Conservation (phyloP, 2,329 filamentous ascomycete genomes). For the Neophaeococcomyces mojaviensis region DNA sequence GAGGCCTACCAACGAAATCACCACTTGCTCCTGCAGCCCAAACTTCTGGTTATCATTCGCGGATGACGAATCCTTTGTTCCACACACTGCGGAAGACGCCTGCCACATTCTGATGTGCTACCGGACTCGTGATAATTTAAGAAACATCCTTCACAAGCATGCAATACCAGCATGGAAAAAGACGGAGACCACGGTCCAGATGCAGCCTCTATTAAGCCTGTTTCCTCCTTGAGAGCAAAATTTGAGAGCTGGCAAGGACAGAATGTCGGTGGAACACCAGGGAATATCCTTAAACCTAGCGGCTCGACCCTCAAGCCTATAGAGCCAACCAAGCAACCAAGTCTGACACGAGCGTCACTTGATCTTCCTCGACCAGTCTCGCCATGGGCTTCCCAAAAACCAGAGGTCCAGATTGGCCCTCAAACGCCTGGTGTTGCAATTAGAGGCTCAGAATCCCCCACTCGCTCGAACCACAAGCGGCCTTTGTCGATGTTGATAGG, state of each 20-base stretch:
- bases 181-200: slow-evolving; percentile 15
- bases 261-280: slow-evolving; percentile 9
- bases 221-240: slow-evolving; percentile 42
- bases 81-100: too few relatives aligned
- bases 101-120: neutral
- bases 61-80: neutral
- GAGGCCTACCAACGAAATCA: too few relatives aligned
- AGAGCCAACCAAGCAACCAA: slow-evolving; percentile 26
- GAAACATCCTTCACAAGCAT: slow-evolving; percentile 8
- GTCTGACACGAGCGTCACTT: slow-evolving; percentile 32
- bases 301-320: slow-evolving; percentile 22
- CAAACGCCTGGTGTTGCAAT: slow-evolving; percentile 22
- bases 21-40: neutral
- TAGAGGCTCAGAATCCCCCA: slow-evolving; percentile 38
- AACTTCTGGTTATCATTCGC: neutral
- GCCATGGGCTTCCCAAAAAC: slow-evolving; percentile 30
- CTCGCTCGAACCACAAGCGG: slow-evolving; percentile 53
- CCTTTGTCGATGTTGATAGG: slow-evolving; percentile 39
- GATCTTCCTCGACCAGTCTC: slow-evolving; percentile 35
- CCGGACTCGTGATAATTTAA: neutral
- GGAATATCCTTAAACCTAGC: slow-evolving; percentile 17
- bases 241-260: slow-evolving; percentile 40
- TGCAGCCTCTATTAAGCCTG: slow-evolving; percentile 28
- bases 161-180: slow-evolving; percentile 13
- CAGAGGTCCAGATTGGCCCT: slow-evolving; percentile 18